Percentiles rank a stretch among this genome's conserved stretches.
phyloP scores from a whole-genome alignment of 176 grass and related monocot species.

The Bolboschoenus planiculmis region DNA sequence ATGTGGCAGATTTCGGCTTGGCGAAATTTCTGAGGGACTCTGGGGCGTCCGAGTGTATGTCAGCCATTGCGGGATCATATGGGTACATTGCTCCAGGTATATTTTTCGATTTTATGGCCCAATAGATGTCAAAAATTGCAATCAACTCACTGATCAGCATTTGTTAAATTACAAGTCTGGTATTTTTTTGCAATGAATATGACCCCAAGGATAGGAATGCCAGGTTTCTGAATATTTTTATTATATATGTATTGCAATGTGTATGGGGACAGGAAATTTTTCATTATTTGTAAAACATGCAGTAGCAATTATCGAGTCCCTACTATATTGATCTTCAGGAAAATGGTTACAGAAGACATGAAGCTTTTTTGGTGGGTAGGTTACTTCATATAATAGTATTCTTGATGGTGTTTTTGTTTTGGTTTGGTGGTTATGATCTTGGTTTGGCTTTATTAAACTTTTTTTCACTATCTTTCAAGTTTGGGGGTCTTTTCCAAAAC shows the following conservation, averaged over 20 bases:
- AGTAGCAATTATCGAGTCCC: not conserved
- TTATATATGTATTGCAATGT: not conserved
- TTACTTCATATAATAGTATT: not conserved
- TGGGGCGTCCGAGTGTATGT: conserved; percentile 89
- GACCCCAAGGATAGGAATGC: not conserved
- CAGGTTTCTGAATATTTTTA: not conserved
- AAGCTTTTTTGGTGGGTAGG: not conserved
- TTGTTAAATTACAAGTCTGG: not conserved
- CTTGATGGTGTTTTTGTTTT: not conserved
- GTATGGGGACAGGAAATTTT: not conserved
- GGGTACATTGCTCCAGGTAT: conserved; percentile 94
- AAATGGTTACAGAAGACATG: not conserved
- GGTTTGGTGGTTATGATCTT: not conserved
- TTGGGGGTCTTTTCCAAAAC: not conserved
- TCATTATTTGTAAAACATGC: not conserved
- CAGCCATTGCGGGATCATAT: conserved; percentile 85
- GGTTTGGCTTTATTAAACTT: not conserved
- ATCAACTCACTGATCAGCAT: not conserved
- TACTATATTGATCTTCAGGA: not conserved
- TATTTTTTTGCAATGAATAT: not conserved
- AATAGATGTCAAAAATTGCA: not conserved
- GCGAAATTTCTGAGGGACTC: conserved; percentile 72
- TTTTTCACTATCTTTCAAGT: not conserved
- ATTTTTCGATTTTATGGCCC: not conserved
- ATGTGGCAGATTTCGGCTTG: conserved; percentile 85